A percentile compares a stretch with the other conserved stretches of the same genome.
These are phyloP conservation scores for Colletotrichum orbiculare DNA, from an alignment of 2,329 filamentous ascomycete species.

Conservation along the genomic window DNA sequence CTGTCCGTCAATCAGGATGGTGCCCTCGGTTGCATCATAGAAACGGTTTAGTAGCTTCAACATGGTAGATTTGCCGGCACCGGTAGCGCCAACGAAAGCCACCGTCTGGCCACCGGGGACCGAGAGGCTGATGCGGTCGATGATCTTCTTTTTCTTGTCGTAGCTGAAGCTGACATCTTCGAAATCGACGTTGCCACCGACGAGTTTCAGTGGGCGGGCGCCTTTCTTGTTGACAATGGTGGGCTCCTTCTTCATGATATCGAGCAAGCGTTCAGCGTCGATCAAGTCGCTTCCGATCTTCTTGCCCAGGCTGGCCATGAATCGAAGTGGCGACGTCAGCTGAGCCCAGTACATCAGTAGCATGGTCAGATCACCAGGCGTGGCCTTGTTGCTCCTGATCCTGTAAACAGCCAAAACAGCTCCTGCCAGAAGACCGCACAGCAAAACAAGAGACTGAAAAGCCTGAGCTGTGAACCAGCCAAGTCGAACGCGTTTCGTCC, in stretches of 20 bases:
- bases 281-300: slow-evolving; percentile 67
- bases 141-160: slow-evolving; percentile 67
- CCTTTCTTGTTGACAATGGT: slow-evolving; percentile 63
- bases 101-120: slow-evolving; percentile 64
- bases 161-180: slow-evolving; percentile 68
- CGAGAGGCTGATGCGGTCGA: slow-evolving; percentile 64
- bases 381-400: slow-evolving; percentile 69
- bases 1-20: slow-evolving; percentile 66
- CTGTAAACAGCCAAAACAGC: slow-evolving; percentile 72
- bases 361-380: slow-evolving; percentile 76
- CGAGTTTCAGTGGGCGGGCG: slow-evolving; percentile 61
- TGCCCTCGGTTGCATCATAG: slow-evolving; percentile 65
- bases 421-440: slow-evolving; percentile 74
- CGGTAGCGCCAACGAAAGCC: slow-evolving; percentile 70
- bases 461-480: slow-evolving; percentile 35
- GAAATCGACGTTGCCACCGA: slow-evolving; percentile 66
- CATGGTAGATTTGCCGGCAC: slow-evolving; percentile 69
- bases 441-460: slow-evolving; percentile 66
- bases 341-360: slow-evolving; percentile 81
- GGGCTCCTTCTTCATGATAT: slow-evolving; percentile 68
- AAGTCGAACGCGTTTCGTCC: slow-evolving; percentile 33
- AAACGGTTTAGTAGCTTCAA: slow-evolving; percentile 69
- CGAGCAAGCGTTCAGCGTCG: slow-evolving; percentile 66
- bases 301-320: slow-evolving; percentile 71
- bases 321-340: slow-evolving; percentile 76